Evolutionary conservation across 2,329 filamentous ascomycete genomes (phyloP), one percentile per base, ranked within the genome.

Genomic region (Phoma herbarum): DNA sequence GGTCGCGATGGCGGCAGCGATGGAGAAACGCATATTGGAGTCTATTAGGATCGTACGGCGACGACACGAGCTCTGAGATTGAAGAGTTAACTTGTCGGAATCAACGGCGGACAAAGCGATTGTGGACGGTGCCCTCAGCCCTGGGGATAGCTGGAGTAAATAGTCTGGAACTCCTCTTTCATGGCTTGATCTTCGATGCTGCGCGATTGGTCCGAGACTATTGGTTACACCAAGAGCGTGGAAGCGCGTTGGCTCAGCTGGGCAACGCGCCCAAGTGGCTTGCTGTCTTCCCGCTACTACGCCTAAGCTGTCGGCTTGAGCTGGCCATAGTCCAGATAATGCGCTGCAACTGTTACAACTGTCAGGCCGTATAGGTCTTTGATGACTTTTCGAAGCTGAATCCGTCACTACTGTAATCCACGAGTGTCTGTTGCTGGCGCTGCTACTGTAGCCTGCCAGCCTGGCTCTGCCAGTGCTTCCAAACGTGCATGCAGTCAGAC

Each of bases 11-110:
- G 63, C 51, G 26, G 69, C 67, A 52, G 71, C 9, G 12, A 65
- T 56, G n/a, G 67, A 69, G 65, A 68, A 64, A 35, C 66, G 73
- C 73, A 75, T 75, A 16, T 28, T 68, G 55, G 22, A 31, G 8
- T 45, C 10, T 22, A 25, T 35, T 2, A n/a, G 9, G 10, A 35
- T n/a, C 9, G 20, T 28, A 39, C 2, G n/a, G 22, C 20, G 26
- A 22, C 25, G 33, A 25, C 25, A n/a, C 35, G 18, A 37, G 12
- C 28, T 49, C 43, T 20, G 25, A 48, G 28, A 28, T 18, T 31
- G 20, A 4, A 37, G 33, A 20, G 20, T 39, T 11, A n/a, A 20
- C 35, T 20, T 20, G 11, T 39, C 18, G 35, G 20, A 10, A 12
- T 9, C n/a, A 20, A 39, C 41, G 43, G 31, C n/a, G 23, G 25